Evolutionary conservation across 306 rosid genomes (phyloP), one percentile per base, ranked within the genome.

Genomic region (Inga leiocalycina): DNA sequence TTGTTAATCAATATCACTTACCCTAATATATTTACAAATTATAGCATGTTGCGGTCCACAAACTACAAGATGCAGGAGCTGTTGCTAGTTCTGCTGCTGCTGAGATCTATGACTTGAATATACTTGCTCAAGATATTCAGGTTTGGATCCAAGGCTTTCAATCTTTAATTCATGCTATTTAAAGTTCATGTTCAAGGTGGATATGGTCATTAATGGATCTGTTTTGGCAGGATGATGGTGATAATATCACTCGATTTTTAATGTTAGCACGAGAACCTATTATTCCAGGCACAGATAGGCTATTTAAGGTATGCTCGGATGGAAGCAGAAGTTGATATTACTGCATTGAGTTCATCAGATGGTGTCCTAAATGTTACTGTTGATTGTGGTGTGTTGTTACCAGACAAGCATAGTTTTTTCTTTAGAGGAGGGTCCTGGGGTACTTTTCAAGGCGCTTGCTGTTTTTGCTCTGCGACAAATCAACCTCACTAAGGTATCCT

Each of bases 361-460:
- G 45, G 61, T 74, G 73, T 52, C 11, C 52, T 79, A 51, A 48
- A 32, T 80, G 68, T 64, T 74, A 37, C 27, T 69, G 62, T 80
- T 83, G 80, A 70, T 49, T 75, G 79, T 48, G 81, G 74, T 80
- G 10, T 84, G 83, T 78, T 51, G 75, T 79, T 82, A 79, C 57
- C 89, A 96, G 99, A 94, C 99, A 24, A 96, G 99, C 85, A 94
- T 96, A 85, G 99, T 94, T 69, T 96, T 94, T 89, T 94, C 98
- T 45, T 86, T 96, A 70, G 99, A 96, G 88, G 98, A 94, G 84
- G 98, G 99, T 75, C 98, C 99, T 48, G 98, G 99, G 80, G 81
- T 92, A 32, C 99, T 96, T 84, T 96, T 92, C 87, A 96, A 94
- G 89, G 99, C 99, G 75, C 99, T 96, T 81, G 97, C 99, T 68